Conservation (phyloP, 2,329 filamentous ascomycete species). For the Fonsecaea monophora region DNA sequence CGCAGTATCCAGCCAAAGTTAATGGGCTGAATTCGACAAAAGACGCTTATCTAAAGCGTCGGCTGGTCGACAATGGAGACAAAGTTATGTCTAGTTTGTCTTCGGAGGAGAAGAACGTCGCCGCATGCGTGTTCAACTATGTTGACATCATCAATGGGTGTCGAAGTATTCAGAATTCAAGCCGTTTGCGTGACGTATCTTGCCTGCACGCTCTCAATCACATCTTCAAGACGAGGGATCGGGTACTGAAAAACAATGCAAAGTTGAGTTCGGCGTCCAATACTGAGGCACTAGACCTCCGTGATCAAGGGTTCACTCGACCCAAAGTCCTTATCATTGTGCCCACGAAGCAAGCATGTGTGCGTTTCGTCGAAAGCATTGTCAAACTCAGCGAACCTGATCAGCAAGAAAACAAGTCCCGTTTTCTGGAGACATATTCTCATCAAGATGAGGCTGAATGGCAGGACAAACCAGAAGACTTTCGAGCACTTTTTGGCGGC, state of each 20-base stretch:
- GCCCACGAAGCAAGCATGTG: constrained; percentile 86
- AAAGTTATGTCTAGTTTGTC: constrained; percentile 62
- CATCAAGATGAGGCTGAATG: constrained; percentile 70
- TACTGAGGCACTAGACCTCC: constrained; percentile 70
- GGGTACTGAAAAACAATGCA: constrained; percentile 89
- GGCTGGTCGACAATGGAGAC: constrained; percentile 63
- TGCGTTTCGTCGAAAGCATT: constrained; percentile 77
- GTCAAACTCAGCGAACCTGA: constrained; percentile 78
- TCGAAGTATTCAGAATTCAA: constrained; percentile 72
- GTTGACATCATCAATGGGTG: constrained; percentile 79
- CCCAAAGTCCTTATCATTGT: constrained; percentile 91
- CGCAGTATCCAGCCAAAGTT: background rate
- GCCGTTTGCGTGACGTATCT: constrained; percentile 71
- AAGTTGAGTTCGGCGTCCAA: constrained; percentile 72
- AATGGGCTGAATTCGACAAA: constrained; percentile 17
- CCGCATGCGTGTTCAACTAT: constrained; percentile 79
- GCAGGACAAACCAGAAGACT: constrained; percentile 81
- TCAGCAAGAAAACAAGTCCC: constrained; percentile 92
- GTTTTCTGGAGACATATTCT: constrained; percentile 85
- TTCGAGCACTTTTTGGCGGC: constrained; percentile 85
- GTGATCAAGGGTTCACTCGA: constrained; percentile 93
- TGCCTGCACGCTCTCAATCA: constrained; percentile 91
- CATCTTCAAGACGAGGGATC: constrained; percentile 89
- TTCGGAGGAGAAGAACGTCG: constrained; percentile 68
- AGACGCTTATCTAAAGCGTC: constrained; percentile 68